A percentile compares a stretch with the other conserved stretches of the same genome.
phyloP scores from a whole-genome alignment of 2,329 filamentous ascomycete species.

The Hortaea sp. region DNA sequence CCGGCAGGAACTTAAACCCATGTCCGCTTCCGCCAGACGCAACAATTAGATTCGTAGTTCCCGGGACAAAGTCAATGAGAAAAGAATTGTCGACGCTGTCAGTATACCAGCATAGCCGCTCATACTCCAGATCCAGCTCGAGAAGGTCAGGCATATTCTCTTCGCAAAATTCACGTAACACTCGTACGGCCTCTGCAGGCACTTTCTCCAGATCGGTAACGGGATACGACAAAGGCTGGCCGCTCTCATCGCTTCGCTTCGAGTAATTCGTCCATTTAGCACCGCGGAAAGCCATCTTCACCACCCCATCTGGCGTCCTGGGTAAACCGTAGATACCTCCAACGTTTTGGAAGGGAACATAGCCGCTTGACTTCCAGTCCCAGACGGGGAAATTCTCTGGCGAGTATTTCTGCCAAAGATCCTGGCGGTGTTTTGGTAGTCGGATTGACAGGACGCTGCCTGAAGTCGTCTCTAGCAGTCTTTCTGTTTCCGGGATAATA shows the following conservation, averaged over 20 bases:
- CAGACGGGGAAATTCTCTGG: slow-evolving; percentile 25
- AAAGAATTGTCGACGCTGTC: slow-evolving; percentile 11
- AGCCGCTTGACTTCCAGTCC: slow-evolving; percentile 10
- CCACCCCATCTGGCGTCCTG: slow-evolving; percentile 11
- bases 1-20: slow-evolving; percentile 22
- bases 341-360: slow-evolving; percentile 6
- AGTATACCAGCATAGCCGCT: slow-evolving; percentile 11
- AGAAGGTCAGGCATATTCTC: slow-evolving; percentile 15
- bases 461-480: slow-evolving; percentile 12
- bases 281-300: slow-evolving; percentile 33
- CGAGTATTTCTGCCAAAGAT: slow-evolving; percentile 31
- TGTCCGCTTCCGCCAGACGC: slow-evolving; percentile 19
- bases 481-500: slow-evolving; percentile 21
- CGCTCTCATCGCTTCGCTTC: not conserved
- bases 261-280: slow-evolving; percentile 16
- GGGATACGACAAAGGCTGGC: slow-evolving; percentile 12
- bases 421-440: slow-evolving; percentile 27
- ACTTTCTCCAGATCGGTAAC: slow-evolving; percentile 10
- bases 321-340: slow-evolving; percentile 15
- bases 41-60: slow-evolving; percentile 9
- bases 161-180: slow-evolving; percentile 9
- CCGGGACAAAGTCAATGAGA: slow-evolving; percentile 6
- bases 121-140: slow-evolving; percentile 7
- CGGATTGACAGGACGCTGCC: slow-evolving; percentile 23
- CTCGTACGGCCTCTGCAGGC: slow-evolving; percentile 16